phyloP scores from a whole-genome alignment of 768 basidiomycete species.

The Mycena indigotica region DNA sequence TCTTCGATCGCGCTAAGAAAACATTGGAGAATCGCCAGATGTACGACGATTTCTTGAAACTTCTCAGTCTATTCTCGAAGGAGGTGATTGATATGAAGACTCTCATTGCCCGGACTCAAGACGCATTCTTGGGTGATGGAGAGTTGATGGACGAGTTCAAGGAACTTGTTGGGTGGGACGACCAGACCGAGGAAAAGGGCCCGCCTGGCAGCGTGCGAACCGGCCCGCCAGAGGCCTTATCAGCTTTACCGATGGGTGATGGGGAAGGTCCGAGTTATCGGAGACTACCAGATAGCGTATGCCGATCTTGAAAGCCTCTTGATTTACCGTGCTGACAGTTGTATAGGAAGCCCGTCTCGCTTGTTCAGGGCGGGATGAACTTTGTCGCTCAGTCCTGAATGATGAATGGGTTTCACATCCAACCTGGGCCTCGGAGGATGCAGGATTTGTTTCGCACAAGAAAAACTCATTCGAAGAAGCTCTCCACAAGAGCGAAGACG shows the following conservation, averaged over 20 bases:
- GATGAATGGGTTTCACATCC: slow-evolving; percentile 99
- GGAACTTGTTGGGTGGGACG: slow-evolving; percentile 81
- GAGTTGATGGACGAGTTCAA: slow-evolving; percentile 85
- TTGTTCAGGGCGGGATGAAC: slow-evolving; percentile 92
- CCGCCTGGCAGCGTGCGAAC: slow-evolving; percentile 80
- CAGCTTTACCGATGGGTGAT: slow-evolving; percentile 78
- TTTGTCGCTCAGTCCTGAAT: slow-evolving; percentile 94
- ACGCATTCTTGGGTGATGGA: slow-evolving; percentile 78
- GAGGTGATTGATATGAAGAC: slow-evolving; percentile 88
- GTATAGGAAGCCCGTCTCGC: slow-evolving; percentile 82
- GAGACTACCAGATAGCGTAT: slow-evolving; percentile 81
- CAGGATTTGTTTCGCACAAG: slow-evolving; percentile 92
- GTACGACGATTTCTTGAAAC: slow-evolving; percentile 93
- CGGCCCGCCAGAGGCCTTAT: slow-evolving; percentile 73
- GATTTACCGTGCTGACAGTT: slow-evolving; percentile 7
- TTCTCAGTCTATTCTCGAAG: slow-evolving; percentile 86
- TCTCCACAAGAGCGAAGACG: slow-evolving; percentile 95
- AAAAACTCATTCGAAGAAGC: slow-evolving; percentile 97
- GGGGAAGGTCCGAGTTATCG: slow-evolving; percentile 95
- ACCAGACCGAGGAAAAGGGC: slow-evolving; percentile 64
- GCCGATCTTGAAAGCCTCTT: slow-evolving; percentile 33
- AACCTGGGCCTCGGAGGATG: slow-evolving; percentile 96
- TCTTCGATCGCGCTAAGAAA: slow-evolving; percentile 93
- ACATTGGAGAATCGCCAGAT: slow-evolving; percentile 71
- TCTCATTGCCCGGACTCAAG: slow-evolving; percentile 75